Evolutionary conservation across 371 early-diverging fungal genomes (phyloP).

Genomic region (Phascolomyces articulosus): DNA sequence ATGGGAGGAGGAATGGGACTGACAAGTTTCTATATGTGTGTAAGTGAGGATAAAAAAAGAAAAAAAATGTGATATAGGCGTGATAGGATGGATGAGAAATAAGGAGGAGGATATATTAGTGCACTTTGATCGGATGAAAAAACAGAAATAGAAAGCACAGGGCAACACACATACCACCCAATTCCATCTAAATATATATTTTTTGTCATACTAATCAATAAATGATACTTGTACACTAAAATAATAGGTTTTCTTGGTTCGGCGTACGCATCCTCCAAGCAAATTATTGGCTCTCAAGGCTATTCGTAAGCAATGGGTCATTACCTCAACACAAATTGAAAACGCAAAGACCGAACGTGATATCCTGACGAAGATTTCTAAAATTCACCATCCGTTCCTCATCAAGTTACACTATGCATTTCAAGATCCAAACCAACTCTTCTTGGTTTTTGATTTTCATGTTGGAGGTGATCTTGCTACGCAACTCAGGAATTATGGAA

Average conservation of each 20-base stretch:
- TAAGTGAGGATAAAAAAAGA: neutral
- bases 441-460: conserved; percentile 96
- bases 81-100: too few species aligned
- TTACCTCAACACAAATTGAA: conserved; percentile 86
- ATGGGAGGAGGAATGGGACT: neutral
- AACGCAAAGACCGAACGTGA: conserved; percentile 52
- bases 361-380: conserved; percentile 49
- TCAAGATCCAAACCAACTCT: conserved; percentile 88
- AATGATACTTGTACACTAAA: too few species aligned
- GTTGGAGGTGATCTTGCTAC: conserved; percentile 95
- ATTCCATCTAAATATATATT: too few species aligned
- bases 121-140: neutral
- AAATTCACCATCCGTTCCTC: conserved; percentile 87
- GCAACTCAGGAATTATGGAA: conserved; percentile 61
- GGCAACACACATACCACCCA: too few species aligned
- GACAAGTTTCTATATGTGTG: neutral
- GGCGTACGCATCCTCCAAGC: conserved; percentile 66
- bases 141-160: too few species aligned
- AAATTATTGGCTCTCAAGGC: conserved; percentile 93
- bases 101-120: too few species aligned
- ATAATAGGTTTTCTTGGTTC: conserved; percentile 84
- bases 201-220: too few species aligned
- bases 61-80: neutral
- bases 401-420: conserved; percentile 91
- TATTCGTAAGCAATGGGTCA: conserved; percentile 90